Evolutionary conservation across 176 grass and related monocot species (phyloP).

Genomic region (Paspalum vaginatum): DNA sequence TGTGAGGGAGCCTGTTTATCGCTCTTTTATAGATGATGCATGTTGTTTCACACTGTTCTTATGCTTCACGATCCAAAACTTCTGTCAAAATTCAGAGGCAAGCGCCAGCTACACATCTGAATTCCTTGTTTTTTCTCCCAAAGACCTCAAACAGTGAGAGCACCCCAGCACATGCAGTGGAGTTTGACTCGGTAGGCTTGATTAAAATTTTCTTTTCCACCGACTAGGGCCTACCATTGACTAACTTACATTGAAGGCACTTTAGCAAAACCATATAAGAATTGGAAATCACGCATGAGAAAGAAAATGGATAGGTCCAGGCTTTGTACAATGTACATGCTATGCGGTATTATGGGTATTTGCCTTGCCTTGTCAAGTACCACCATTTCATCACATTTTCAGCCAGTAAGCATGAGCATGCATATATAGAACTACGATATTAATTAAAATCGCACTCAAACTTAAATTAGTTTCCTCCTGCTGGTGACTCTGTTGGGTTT

Average conservation of each 20-base stretch:
- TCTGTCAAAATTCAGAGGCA: neutral
- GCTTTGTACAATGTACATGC: neutral
- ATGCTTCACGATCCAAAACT: slow-evolving; percentile 5
- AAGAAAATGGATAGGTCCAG: neutral
- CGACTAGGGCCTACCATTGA: no score
- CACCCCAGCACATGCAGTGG: neutral
- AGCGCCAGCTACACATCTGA: neutral
- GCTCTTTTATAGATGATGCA: neutral
- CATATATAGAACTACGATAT: slow-evolving; percentile 9
- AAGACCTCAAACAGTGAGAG: neutral
- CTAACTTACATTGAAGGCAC: neutral
- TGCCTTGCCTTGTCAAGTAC: neutral
- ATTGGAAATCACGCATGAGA: neutral
- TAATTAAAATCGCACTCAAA: neutral
- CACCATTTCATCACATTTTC: slow-evolving; percentile 4
- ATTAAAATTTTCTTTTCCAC: neutral
- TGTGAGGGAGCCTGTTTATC: slow-evolving; percentile 9
- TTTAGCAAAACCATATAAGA: neutral
- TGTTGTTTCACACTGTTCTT: neutral
- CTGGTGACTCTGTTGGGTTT: no score
- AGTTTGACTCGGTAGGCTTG: neutral
- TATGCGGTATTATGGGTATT: slow-evolving; percentile 1
- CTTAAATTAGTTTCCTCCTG: slow-evolving; percentile 20
- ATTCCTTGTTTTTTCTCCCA: neutral
- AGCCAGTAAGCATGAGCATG: neutral